These are phyloP conservation scores for Osmanthus fragrans DNA, from an alignment of 257 asterid species.

Conservation along the genomic window DNA sequence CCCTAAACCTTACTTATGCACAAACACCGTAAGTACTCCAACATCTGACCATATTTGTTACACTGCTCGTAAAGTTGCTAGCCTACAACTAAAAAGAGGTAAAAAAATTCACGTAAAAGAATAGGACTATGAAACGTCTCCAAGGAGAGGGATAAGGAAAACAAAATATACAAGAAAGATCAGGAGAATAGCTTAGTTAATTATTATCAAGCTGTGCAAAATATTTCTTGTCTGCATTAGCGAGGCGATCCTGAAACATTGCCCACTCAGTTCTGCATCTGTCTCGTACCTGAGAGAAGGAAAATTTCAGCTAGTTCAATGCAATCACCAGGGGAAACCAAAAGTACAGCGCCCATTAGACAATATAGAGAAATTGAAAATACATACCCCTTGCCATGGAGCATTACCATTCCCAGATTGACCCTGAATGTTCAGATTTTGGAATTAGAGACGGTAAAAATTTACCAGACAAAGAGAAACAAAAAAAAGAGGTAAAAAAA, in stretches of 20 bases:
- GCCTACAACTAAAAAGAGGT: conserved; percentile 20
- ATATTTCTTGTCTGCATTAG: conserved; percentile 80
- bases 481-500: neutral
- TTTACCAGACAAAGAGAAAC: neutral
- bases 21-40: conserved; percentile 12
- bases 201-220: conserved; percentile 17
- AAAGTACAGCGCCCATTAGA: conserved; percentile 5
- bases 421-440: conserved; percentile 59
- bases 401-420: conserved; percentile 74
- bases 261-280: conserved; percentile 96
- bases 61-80: conserved; percentile 15
- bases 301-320: neutral
- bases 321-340: neutral
- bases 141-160: neutral
- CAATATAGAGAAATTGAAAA: neutral
- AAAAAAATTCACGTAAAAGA: conserved; percentile 16
- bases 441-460: conserved; percentile 16
- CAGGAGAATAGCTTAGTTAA: neutral
- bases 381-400: conserved; percentile 95
- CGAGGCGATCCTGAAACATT: conserved; percentile 87
- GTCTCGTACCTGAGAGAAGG: conserved; percentile 67
- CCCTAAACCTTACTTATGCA: conserved; percentile 25
- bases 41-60: conserved; percentile 20
- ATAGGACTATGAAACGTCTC: neutral
- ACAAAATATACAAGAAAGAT: neutral